Base-by-base conservation (phyloP, 2,329 filamentous ascomycete genomes). In the Cadophora gregata region DNA sequence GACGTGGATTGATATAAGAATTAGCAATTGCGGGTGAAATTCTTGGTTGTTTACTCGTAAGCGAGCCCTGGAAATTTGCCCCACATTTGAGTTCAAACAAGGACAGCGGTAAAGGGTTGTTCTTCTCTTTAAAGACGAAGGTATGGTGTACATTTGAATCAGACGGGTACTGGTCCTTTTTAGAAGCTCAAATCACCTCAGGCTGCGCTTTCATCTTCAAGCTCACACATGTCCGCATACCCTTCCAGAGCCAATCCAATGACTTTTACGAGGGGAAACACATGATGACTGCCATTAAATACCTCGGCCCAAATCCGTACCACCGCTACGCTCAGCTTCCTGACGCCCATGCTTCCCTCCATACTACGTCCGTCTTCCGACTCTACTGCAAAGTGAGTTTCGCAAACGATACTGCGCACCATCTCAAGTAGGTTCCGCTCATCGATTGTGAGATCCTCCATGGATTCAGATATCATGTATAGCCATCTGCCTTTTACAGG, bases 321-420 rank as follows among this genome's bases (percentile, higher is more conserved):
- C 29, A 89, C 86, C 0, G 86, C 86, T 16, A 81, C 83, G 0
- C 86, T 85, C 5, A 88, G 79, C 71, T 86, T 85, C 19, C 85
- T 80, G 59, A 88, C 67, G 3, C 45, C 64, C 25, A 50, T 14
- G 12, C 27, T 63, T 79, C 83, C 12, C 80, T 77, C 24, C 79
- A 79, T 38, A 21, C 42, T 33, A 31, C 24, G 36, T 24, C 36
- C 25, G 21, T 59, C 24, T 14, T 84, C 86, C 3, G 85, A 84
- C 59, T 88, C 86, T 51, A 87, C 83, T 7, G 86, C 85, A 69
- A 88, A 88, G 71, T 88, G 86, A 0, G 86, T 88, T 76, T 89
- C 86, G 70, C 88, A 85, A 12, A 89, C 78, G 81, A 88, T 86
- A 27, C 83, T 81, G 19, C 85, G 81, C 24, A 88, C 79, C 74